Conservation (phyloP, 148 eudicot species). For the Rhododendron vialii region DNA sequence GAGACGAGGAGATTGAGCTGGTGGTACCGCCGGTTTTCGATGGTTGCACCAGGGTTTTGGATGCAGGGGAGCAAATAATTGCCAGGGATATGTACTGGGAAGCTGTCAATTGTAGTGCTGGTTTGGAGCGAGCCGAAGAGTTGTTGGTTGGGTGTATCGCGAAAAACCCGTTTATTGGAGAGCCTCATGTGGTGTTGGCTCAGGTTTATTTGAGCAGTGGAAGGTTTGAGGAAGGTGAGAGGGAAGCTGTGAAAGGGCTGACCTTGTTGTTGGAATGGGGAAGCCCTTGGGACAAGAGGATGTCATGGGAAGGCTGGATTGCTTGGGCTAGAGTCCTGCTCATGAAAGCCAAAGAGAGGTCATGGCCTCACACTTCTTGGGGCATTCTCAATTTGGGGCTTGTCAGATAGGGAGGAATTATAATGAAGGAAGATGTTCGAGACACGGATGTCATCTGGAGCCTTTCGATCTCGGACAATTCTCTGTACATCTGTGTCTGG, state of each 20-base stretch:
- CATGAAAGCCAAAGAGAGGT: constrained; percentile 73
- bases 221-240: constrained; percentile 71
- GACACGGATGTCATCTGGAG: neutral
- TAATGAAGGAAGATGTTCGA: too few relatives aligned
- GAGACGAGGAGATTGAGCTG: constrained; percentile 62
- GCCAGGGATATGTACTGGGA: constrained; percentile 88
- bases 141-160: constrained; percentile 40
- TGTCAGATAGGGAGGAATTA: constrained; percentile 29
- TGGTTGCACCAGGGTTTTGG: constrained; percentile 43
- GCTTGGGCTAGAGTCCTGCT: constrained; percentile 86
- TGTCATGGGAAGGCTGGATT: constrained; percentile 96
- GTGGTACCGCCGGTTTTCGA: constrained; percentile 78
- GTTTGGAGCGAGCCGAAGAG: constrained; percentile 42
- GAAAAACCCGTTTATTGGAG: constrained; percentile 83
- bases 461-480: neutral
- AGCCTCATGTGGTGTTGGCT: constrained; percentile 70
- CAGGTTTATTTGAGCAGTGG: constrained; percentile 60
- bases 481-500: neutral
- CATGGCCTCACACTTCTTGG: constrained; percentile 81
- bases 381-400: constrained; percentile 90
- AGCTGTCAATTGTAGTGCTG: constrained; percentile 23
- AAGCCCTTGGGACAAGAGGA: constrained; percentile 96
- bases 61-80: constrained; percentile 33
- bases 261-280: constrained; percentile 70
- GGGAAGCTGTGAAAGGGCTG: constrained; percentile 56